Conservation (phyloP, 805 yeast species). For the Metschnikowia borealis region DNA sequence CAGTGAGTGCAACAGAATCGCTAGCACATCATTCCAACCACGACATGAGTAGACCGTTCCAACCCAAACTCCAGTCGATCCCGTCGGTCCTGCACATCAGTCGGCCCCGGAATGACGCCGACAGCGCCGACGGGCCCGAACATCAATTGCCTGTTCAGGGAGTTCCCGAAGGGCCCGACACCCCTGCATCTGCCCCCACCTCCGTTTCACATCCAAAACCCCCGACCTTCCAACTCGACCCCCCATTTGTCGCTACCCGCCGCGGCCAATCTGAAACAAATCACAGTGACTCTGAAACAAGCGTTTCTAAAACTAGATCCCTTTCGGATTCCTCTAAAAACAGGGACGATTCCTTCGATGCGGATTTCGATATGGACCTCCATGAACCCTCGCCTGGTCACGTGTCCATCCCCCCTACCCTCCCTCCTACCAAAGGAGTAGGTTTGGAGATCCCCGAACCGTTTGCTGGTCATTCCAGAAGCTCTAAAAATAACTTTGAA, state of each 20-base stretch:
- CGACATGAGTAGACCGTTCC: slow-evolving; percentile 7
- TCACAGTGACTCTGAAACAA: too few relatives aligned
- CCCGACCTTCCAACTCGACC: background rate
- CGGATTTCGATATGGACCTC: too few relatives aligned
- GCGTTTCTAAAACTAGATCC: too few relatives aligned
- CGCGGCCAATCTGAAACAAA: background rate
- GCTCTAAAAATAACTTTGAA: too few relatives aligned
- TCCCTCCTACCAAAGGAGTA: too few relatives aligned
- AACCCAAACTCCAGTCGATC: slow-evolving; percentile 13
- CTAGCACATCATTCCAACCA: background rate
- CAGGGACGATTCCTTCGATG: too few relatives aligned
- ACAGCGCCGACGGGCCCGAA: background rate
- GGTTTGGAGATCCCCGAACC: too few relatives aligned
- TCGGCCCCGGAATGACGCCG: background rate
- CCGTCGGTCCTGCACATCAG: slow-evolving; percentile 9
- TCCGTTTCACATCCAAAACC: background rate
- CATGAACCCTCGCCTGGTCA: too few relatives aligned
- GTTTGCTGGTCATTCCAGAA: too few relatives aligned
- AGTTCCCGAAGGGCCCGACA: too few relatives aligned
- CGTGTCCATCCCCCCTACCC: too few relatives aligned
- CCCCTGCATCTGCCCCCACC: background rate
- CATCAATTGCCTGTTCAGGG: background rate
- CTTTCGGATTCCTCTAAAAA: too few relatives aligned
- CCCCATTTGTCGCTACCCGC: slow-evolving; percentile 4
- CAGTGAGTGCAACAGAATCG: background rate